Conservation (phyloP, 805 yeast genomes). For the Zygosaccharomyces rouxii region DNA sequence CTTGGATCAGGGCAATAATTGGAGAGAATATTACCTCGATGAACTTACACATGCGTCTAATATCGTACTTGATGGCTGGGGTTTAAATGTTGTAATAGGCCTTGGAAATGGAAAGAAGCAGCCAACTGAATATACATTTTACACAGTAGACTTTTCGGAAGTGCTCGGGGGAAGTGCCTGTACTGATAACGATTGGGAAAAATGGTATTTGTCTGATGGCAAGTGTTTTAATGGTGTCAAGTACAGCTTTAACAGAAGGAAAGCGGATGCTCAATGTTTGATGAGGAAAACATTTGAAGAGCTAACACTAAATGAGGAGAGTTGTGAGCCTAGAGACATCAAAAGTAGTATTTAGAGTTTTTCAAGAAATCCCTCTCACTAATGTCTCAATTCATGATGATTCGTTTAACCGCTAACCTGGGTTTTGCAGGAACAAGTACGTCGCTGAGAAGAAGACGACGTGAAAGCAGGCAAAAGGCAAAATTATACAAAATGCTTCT, state of each 20-base stretch:
- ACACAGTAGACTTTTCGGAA: constrained; percentile 48
- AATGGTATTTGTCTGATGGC: constrained; percentile 41
- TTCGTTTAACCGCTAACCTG: no score
- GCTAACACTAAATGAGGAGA: constrained; percentile 41
- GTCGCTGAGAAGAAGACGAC: no score
- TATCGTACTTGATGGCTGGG: constrained; percentile 46
- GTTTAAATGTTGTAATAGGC: constrained; percentile 60
- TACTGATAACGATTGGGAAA: constrained; percentile 54
- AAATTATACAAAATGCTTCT: no score
- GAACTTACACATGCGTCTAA: constrained; percentile 37
- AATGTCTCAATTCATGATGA: no score
- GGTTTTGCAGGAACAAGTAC: no score
- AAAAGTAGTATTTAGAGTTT: no score
- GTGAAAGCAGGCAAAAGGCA: no score
- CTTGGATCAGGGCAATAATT: constrained; percentile 67
- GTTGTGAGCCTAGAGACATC: constrained; percentile 49
- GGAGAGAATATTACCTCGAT: constrained; percentile 51
- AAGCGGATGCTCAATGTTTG: constrained; percentile 56
- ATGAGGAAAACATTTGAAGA: constrained; percentile 37
- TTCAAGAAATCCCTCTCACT: no score
- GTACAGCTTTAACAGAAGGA: constrained; percentile 60
- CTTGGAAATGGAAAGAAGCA: constrained; percentile 43
- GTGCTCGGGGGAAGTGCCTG: constrained; percentile 47
- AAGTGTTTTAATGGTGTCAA: constrained; percentile 63
- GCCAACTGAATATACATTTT: constrained; percentile 19